Conservation (phyloP, 805 yeast genomes). For the Blastobotrys americana region DNA sequence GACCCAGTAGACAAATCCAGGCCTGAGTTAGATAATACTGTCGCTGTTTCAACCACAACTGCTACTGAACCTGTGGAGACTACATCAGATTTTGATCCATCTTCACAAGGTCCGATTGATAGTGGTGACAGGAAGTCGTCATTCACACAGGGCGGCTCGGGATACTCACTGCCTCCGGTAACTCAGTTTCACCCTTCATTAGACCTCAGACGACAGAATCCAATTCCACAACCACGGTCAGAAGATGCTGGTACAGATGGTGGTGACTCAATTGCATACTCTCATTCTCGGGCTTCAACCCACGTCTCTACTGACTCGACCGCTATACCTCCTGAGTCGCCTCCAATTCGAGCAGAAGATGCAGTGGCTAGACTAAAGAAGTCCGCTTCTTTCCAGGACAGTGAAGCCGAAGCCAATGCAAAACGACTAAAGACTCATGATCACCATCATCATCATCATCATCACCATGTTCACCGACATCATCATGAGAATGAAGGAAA, state of each 20-base stretch:
- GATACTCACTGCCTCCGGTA: conserved; percentile 24
- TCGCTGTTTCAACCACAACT: too few relatives aligned
- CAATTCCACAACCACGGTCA: not conserved
- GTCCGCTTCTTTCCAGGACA: conserved; percentile 14
- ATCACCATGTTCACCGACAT: conserved; percentile 25
- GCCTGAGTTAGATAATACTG: too few relatives aligned
- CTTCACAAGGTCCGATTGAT: too few relatives aligned
- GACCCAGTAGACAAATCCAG: too few relatives aligned
- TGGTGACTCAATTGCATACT: too few relatives aligned
- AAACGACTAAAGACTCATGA: not conserved
- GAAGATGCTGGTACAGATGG: too few relatives aligned
- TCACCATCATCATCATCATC: conserved; percentile 17
- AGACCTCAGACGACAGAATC: conserved; percentile 19
- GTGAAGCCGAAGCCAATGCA: conserved; percentile 5
- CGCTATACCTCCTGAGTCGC: too few relatives aligned
- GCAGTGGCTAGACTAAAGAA: conserved; percentile 30
- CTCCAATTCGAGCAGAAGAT: conserved; percentile 32
- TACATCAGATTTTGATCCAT: too few relatives aligned
- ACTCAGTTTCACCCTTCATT: conserved; percentile 22
- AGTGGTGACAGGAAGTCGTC: not conserved
- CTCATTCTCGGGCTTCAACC: not conserved
- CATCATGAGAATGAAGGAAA: conserved; percentile 18
- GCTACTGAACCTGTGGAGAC: too few relatives aligned
- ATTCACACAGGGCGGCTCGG: not conserved
- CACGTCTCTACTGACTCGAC: too few relatives aligned